phyloP scores from a whole-genome alignment of 345 rosid species.

The Eucalyptus tenuipes region DNA sequence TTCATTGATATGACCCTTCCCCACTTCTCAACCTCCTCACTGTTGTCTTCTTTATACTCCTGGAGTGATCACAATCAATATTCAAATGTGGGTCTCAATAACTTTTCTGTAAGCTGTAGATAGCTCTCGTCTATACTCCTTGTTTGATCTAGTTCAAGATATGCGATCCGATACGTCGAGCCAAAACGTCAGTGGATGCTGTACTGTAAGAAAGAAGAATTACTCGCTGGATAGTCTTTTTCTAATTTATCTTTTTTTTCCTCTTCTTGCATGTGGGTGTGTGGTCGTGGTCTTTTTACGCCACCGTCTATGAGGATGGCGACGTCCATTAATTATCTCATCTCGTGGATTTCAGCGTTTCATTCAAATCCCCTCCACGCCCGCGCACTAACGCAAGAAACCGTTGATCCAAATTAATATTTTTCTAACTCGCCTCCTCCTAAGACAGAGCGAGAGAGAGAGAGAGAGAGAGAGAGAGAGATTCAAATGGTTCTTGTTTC shows the following conservation, averaged over 20 bases:
- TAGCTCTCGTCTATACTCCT: background rate
- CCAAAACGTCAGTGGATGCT: background rate
- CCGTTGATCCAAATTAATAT: background rate
- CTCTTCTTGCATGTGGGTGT: background rate
- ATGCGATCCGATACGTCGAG: background rate
- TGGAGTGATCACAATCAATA: background rate
- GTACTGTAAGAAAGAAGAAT: background rate
- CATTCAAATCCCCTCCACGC: constrained; percentile 2
- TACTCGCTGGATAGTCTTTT: background rate
- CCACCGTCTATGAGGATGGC: background rate
- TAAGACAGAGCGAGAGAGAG: background rate
- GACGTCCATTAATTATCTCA: background rate
- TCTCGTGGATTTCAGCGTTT: constrained; percentile 18
- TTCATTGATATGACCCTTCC: background rate
- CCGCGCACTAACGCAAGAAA: constrained; percentile 8
- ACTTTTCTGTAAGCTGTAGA: background rate
- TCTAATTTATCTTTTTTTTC: background rate
- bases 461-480: background rate
- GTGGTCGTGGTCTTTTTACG: background rate
- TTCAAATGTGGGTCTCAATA: background rate
- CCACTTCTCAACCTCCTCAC: background rate
- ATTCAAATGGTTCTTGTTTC: background rate
- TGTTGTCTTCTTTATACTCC: background rate
- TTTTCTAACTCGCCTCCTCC: background rate
- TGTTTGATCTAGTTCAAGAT: background rate